Evolutionary conservation across 352 stramenopile genomes (phyloP).

Genomic region (Globisporangium abappressorium): DNA sequence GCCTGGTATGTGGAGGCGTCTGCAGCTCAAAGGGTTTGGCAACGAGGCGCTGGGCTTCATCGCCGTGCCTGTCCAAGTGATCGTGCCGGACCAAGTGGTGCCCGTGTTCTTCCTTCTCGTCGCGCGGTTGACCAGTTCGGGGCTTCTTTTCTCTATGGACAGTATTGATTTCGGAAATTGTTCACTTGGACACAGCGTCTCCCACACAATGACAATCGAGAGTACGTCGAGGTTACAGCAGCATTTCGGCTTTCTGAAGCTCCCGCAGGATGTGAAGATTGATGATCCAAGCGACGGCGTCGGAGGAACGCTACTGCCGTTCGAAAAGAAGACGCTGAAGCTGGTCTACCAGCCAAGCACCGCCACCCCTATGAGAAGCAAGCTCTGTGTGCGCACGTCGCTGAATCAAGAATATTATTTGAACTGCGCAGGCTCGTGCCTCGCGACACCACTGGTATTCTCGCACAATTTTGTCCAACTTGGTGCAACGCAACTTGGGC

Average conservation of each 20-base stretch:
- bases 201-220: conserved; percentile 25
- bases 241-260: conserved; percentile 25
- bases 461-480: conserved; percentile 35
- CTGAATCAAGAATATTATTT: conserved; percentile 36
- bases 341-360: conserved; percentile 32
- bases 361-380: conserved; percentile 2
- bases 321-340: conserved; percentile 23
- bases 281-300: conserved; percentile 28
- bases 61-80: conserved; percentile 42
- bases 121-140: conserved; percentile 27
- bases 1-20: conserved; percentile 36
- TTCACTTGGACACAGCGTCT: conserved; percentile 37
- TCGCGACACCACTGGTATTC: conserved; percentile 28
- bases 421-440: conserved; percentile 27
- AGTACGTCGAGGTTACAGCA: conserved; percentile 34
- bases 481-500: conserved; percentile 34
- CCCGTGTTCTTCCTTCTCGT: conserved; percentile 38
- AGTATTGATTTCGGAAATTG: conserved; percentile 35
- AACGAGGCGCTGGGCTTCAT: conserved; percentile 32
- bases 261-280: conserved; percentile 28
- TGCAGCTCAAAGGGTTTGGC: conserved; percentile 47
- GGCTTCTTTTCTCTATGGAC: conserved; percentile 16
- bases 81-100: conserved; percentile 59
- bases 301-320: conserved; percentile 29
- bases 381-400: conserved; percentile 32